Evolutionary conservation across 345 rosid species (phyloP).

Genomic region (Trapa incisa): DNA sequence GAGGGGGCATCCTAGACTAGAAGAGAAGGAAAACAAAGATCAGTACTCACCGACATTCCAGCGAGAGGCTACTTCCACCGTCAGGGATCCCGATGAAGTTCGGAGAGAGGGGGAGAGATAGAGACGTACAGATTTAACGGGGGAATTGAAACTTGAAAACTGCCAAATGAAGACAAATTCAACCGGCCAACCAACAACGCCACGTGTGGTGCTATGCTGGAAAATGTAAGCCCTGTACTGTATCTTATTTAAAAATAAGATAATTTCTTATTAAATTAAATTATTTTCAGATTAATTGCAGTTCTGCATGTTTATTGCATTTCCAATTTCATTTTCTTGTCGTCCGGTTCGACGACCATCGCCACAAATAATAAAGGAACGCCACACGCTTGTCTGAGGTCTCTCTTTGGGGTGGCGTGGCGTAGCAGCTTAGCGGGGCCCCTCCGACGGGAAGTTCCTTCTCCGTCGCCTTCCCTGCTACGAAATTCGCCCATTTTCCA

Average conservation of each 20-base stretch:
- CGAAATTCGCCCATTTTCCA: neutral
- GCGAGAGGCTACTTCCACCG: constrained; percentile 1
- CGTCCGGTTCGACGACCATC: neutral
- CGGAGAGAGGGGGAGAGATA: neutral
- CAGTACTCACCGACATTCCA: constrained; percentile 12
- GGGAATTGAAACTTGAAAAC: too few relatives aligned
- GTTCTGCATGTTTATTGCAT: too few relatives aligned
- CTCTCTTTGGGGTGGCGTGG: neutral
- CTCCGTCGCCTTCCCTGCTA: neutral
- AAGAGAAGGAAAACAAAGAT: neutral
- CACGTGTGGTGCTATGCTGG: too few relatives aligned
- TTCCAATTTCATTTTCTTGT: neutral
- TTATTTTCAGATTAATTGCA: too few relatives aligned
- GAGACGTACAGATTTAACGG: too few relatives aligned
- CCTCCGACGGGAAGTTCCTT: neutral
- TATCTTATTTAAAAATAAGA: too few relatives aligned
- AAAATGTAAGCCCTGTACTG: too few relatives aligned
- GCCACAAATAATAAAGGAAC: neutral
- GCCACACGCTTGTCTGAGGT: neutral
- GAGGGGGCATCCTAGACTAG: neutral
- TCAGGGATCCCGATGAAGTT: neutral
- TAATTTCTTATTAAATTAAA: too few relatives aligned
- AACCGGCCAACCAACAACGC: too few relatives aligned
- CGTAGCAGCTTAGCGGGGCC: too few relatives aligned
- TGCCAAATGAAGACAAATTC: too few relatives aligned